phyloP scores from a whole-genome alignment of 2,329 filamentous ascomycete genomes.

The Chaetomium globosum region DNA sequence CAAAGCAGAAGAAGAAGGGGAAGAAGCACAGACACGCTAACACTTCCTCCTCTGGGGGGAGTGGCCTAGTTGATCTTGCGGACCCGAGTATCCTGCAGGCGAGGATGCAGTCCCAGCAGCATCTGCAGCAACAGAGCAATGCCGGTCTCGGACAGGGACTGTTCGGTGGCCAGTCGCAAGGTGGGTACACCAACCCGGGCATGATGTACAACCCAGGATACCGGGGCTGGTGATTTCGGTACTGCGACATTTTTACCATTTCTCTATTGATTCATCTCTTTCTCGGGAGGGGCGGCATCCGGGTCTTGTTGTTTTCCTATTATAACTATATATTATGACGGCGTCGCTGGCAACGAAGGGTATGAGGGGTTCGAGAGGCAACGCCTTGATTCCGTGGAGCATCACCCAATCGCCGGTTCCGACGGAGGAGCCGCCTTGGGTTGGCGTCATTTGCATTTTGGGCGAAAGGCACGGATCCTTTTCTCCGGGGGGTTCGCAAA shows the following conservation, averaged over 20 bases:
- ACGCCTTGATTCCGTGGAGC: constrained; percentile 29
- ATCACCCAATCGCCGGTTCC: constrained; percentile 31
- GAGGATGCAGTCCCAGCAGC: constrained; percentile 69
- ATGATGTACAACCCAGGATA: constrained; percentile 80
- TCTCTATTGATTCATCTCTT: constrained; percentile 19
- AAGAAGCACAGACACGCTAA: constrained; percentile 99
- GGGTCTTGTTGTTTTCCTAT: constrained; percentile 35
- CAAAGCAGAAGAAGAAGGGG: constrained; percentile 99
- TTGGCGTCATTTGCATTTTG: constrained; percentile 38
- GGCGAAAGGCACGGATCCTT: constrained; percentile 14
- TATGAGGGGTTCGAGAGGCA: constrained; percentile 27
- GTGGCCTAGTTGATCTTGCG: constrained; percentile 99
- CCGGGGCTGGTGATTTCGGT: constrained; percentile 62
- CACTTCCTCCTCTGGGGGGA: constrained; percentile 99
- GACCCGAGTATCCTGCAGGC: constrained; percentile 99
- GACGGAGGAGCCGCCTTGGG: constrained; percentile 27
- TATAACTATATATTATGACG: constrained; percentile 36
- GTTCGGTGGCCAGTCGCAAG: constrained; percentile 86
- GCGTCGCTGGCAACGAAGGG: constrained; percentile 31
- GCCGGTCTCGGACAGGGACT: constrained; percentile 84
- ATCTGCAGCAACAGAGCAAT: constrained; percentile 74
- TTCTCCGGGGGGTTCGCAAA: background rate
- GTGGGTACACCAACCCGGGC: constrained; percentile 82
- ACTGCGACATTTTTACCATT: constrained; percentile 28
- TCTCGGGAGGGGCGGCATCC: constrained; percentile 23